Percentiles rank a stretch among this genome's conserved stretches.
Conservation (phyloP, 768 basidiomycete species). For the Boletus subcaerulescens region DNA sequence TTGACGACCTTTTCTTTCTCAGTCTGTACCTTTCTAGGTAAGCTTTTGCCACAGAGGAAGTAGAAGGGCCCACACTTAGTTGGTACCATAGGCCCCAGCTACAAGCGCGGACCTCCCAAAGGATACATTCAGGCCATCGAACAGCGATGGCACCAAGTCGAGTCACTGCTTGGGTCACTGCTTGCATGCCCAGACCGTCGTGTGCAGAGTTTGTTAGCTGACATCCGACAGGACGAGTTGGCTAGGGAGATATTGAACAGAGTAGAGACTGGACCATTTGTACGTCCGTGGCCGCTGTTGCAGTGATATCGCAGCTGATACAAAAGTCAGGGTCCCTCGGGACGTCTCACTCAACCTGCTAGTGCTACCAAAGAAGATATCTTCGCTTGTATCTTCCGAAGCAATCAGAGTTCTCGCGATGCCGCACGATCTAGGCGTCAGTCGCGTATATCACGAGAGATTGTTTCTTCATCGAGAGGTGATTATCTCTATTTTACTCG, state of each 20-base stretch:
- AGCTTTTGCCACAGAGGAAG: background rate
- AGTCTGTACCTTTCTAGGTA: constrained; percentile 71
- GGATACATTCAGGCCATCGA: constrained; percentile 94
- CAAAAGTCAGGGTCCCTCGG: constrained; percentile 58
- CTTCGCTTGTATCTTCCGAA: constrained; percentile 68
- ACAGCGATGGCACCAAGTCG: constrained; percentile 88
- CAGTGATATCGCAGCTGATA: constrained; percentile 3
- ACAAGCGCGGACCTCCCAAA: constrained; percentile 82
- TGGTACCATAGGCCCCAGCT: constrained; percentile 57
- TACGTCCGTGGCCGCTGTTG: constrained; percentile 31
- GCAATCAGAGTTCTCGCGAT: constrained; percentile 53
- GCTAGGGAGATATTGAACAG: constrained; percentile 73
- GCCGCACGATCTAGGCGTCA: constrained; percentile 64
- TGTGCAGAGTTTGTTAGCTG: constrained; percentile 58
- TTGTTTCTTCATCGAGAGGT: constrained; percentile 72
- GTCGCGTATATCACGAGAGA: constrained; percentile 74
- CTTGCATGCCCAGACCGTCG: constrained; percentile 67
- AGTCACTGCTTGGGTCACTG: constrained; percentile 82
- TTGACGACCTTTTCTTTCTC: constrained; percentile 20
- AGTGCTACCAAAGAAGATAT: constrained; percentile 75
- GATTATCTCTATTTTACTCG: constrained; percentile 4
- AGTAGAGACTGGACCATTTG: constrained; percentile 81
- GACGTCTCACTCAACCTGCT: constrained; percentile 56
- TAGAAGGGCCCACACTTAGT: background rate
- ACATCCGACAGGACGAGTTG: constrained; percentile 68